These are phyloP conservation scores for Penicillium lividum DNA, from an alignment of 495 filamentous ascomycete species.

Conservation along the genomic window DNA sequence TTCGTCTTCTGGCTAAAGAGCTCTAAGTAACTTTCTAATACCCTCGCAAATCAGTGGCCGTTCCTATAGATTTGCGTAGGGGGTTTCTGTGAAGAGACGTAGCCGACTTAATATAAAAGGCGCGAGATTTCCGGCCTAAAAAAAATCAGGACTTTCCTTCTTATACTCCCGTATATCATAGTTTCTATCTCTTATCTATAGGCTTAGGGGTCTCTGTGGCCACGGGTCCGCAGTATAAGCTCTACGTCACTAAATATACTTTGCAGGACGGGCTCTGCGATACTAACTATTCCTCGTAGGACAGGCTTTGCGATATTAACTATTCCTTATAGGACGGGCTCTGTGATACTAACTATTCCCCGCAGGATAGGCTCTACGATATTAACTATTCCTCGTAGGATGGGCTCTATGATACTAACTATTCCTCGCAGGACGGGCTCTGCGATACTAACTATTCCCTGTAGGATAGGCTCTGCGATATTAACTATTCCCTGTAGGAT, in stretches of 20 bases:
- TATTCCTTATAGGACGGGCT: background rate
- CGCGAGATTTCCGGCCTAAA: too few species aligned
- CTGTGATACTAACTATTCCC: conserved; percentile 1
- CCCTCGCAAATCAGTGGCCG: too few species aligned
- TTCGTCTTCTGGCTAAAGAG: too few species aligned
- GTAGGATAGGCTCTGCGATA: background rate
- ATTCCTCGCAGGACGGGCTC: background rate
- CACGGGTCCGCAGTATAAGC: background rate
- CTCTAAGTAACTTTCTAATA: too few species aligned
- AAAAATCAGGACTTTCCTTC: too few species aligned
- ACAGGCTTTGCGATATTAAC: background rate
- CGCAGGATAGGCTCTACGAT: too few species aligned
- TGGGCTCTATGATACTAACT: too few species aligned
- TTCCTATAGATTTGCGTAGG: too few species aligned
- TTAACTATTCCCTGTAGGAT: too few species aligned
- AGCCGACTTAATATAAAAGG: too few species aligned
- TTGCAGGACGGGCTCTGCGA: background rate
- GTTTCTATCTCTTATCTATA: conserved; percentile 4
- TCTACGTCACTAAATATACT: background rate
- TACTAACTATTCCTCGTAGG: background rate
- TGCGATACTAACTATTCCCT: background rate
- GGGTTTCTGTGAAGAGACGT: too few species aligned
- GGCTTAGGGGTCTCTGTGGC: background rate
- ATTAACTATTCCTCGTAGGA: too few species aligned
- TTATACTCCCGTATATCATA: background rate